Base-by-base conservation (phyloP, 768 basidiomycete species). In the Leccinum fibrillosum region DNA sequence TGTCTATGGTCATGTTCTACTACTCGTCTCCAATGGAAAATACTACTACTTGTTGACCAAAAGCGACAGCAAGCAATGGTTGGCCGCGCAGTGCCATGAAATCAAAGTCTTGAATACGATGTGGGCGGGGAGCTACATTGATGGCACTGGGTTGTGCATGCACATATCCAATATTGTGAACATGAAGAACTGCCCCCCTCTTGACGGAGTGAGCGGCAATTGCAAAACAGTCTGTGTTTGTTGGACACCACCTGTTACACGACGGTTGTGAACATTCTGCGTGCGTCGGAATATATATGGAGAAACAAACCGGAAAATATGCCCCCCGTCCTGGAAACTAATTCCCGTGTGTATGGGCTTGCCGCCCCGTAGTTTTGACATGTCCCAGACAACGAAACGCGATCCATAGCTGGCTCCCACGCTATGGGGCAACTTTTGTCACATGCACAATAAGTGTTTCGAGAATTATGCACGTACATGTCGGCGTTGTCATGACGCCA, bases 331-430 rank as follows among this genome's bases (percentile, higher is more conserved):
- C 30, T 82, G 76, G 59, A 88, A 89, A 65, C 80, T 85, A 54
- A 75, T 73, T 2, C 87, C 87, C 4, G 80, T 79, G n/a, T 80
- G 73, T 61, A 75, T 74, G 1, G 91, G 91, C 61, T 88, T 85
- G 7, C 92, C 91, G 32, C 91, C 91, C 47, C 82, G 79, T 35
- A 91, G 74, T 63, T 82, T 82, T 12, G 83, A 79, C 53, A 89
- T 78, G 67, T 93, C 87, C 92, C 92, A 93, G 19, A 93, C 69
- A 15, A 84, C 80, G 68, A 89, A 91, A 53, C 77, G 79, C n/a
- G 83, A 76, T 9, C 88, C 88, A 67, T 85, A 91, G 21, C 83
- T 82, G 30, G 86, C 87, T 42, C 92, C 92, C 48, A 93, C 80
- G 54, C 91, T 92, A 58, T 54, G 57, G 1, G 15, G 17, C 47